Evolutionary conservation across 768 basidiomycete species (phyloP).

Genomic region (Chalciporus chontae): DNA sequence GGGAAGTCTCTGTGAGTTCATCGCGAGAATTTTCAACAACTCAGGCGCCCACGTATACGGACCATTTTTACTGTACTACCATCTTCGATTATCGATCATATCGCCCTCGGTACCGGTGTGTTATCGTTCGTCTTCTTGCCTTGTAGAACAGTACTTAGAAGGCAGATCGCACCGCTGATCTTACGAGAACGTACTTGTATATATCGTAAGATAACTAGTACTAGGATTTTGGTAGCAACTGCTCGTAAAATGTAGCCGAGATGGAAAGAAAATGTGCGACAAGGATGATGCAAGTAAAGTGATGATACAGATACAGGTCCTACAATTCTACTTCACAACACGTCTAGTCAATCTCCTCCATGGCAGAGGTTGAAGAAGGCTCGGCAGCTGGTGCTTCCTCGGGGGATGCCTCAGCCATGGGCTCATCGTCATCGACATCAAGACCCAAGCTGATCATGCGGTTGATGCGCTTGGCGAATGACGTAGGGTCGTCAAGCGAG

Average conservation of each 20-base stretch:
- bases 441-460: constrained; percentile 93
- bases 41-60: background rate
- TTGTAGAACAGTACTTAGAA: no score
- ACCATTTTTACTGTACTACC: no score
- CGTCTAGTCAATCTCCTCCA: constrained; percentile 94
- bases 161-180: background rate
- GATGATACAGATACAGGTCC: constrained; percentile 25
- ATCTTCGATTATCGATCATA: background rate
- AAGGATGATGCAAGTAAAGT: constrained; percentile 24
- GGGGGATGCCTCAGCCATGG: constrained; percentile 30
- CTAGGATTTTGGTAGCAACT: constrained; percentile 14
- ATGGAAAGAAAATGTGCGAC: constrained; percentile 17
- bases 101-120: no score
- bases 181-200: constrained; percentile 6
- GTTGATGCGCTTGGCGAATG: constrained; percentile 94
- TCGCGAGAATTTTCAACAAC: background rate
- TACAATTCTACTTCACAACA: constrained; percentile 1
- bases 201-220: constrained; percentile 3
- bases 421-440: constrained; percentile 79
- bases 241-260: constrained; percentile 23
- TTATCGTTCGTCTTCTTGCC: no score
- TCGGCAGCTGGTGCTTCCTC: constrained; percentile 55
- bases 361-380: constrained; percentile 69
- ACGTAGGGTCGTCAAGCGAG: constrained; percentile 91
- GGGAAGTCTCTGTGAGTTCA: background rate